Evolutionary conservation across 176 grass and related monocot genomes (phyloP), one percentile per base, ranked within the genome.

Genomic region (Bonia amplexicaulis): DNA sequence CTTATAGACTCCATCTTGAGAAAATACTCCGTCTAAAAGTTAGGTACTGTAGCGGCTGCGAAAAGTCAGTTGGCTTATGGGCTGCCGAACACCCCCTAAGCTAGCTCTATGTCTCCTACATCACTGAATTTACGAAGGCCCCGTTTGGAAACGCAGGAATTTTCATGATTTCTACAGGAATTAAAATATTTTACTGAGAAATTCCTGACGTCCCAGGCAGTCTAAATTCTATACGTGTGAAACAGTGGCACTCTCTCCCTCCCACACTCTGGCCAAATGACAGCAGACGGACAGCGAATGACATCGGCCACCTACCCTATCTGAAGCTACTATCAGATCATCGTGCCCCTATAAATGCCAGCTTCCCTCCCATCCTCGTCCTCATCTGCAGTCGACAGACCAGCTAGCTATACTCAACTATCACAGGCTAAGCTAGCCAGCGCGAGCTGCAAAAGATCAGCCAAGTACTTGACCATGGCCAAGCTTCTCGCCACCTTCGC

Each of bases 401-500:
- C 16, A 39, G 33, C 31, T 19, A 15, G 35, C 67, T 42, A 44
- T n/a, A 44, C 66, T 40, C 12, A 2, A 69, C 37, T 69, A 26
- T 48, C 11, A 37, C 29, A 41, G 33, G 3, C 31, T 48, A 48
- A 39, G 13, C 23, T 61, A 11, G 31, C 78, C 33, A 72, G 69
- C 23, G n/a, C n/a, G 13, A 14, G 5, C 57, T 61, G 17, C 69
- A 37, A 45, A 9, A 53, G 47, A 66, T 7, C 59, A 63, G 8
- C 27, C 46, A 25, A 27, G 7, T 20, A 67, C 29, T 68, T 80
- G 16, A 79, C 3, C 35, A 86, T 86, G 85, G 68, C 58, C 78
- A 87, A 87, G 61, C 60, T 85, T 76, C 48, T 73, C 23, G 54
- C 69, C 17, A 20, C 15, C 47, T 62, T 52, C 72, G 65, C 37